phyloP scores from a whole-genome alignment of 176 grass and related monocot genomes.

The Otatea glauca region DNA sequence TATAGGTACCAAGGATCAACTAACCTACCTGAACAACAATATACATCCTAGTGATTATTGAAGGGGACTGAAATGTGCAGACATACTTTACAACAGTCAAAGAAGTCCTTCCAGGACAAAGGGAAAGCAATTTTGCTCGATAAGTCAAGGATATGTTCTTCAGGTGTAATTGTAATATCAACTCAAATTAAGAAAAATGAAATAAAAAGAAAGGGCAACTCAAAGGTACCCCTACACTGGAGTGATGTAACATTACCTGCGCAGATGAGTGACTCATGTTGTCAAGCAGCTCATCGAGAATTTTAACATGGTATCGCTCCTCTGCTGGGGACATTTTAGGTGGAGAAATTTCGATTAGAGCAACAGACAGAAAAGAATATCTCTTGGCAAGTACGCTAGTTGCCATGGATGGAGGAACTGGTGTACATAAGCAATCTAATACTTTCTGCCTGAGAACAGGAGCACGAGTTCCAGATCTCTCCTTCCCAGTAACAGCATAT shows the following conservation, averaged over 20 bases:
- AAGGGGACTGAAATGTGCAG: not conserved
- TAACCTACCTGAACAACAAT: not conserved
- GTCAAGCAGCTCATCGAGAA: slow-evolving; percentile 83
- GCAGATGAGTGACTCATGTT: slow-evolving; percentile 93
- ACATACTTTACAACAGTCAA: slow-evolving; percentile 12
- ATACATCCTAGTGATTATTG: not conserved
- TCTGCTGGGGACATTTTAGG: slow-evolving; percentile 71
- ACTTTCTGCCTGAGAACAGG: slow-evolving; percentile 83
- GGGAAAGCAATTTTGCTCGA: not conserved
- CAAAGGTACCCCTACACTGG: not conserved
- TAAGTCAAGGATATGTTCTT: slow-evolving; percentile 9
- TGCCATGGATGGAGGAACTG: slow-evolving; percentile 63
- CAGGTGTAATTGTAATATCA: not conserved
- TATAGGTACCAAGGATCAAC: not conserved
- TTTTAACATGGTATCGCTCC: slow-evolving; percentile 68
- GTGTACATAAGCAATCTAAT: slow-evolving; percentile 72
- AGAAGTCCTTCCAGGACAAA: slow-evolving; percentile 20
- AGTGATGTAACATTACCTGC: slow-evolving; percentile 60
- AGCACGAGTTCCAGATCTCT: slow-evolving; percentile 67
- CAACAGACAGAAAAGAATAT: slow-evolving; percentile 89
- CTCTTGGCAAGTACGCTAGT: slow-evolving; percentile 90
- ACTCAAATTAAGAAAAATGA: slow-evolving; percentile 17
- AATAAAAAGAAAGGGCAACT: not conserved
- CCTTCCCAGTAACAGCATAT: slow-evolving; percentile 95
- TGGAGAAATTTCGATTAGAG: slow-evolving; percentile 87